These are phyloP conservation scores for Microglena sp. DNA, from an alignment of 139 green algal species.

Conservation along the genomic window DNA sequence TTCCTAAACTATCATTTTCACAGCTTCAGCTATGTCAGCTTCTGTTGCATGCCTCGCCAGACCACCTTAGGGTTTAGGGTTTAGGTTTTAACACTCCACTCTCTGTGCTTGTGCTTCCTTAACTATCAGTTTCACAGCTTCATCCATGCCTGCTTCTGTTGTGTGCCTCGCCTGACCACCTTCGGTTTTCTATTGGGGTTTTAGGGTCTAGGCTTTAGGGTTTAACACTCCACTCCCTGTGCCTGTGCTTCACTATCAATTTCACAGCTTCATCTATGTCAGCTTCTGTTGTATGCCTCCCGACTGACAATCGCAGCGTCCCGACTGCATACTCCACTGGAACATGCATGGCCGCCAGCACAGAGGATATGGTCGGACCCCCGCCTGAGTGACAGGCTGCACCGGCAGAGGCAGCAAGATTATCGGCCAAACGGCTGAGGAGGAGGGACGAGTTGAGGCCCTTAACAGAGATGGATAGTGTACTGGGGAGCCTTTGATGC, in stretches of 20 bases:
- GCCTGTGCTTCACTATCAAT: conserved; percentile 36
- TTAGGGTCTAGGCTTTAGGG: too few species aligned
- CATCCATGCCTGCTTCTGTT: too few species aligned
- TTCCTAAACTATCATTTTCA: conserved; percentile 30
- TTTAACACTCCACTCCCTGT: too few species aligned
- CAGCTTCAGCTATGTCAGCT: conserved; percentile 45
- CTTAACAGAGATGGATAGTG: conserved; percentile 59
- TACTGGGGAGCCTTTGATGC: conserved; percentile 69
- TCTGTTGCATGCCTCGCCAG: conserved; percentile 54
- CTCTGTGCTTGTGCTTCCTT: too few species aligned
- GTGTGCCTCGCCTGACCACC: too few species aligned
- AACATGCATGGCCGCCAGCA: conserved; percentile 24
- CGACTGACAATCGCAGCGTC: conserved; percentile 60
- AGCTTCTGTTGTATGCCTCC: conserved; percentile 48
- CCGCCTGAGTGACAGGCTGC: conserved; percentile 58
- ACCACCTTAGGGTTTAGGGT: too few species aligned
- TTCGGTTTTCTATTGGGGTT: too few species aligned
- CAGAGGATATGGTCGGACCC: conserved; percentile 20
- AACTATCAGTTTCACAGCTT: too few species aligned
- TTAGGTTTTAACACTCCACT: too few species aligned
- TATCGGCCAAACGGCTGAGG: conserved; percentile 30
- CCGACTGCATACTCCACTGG: conserved; percentile 43
- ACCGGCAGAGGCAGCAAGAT: conserved; percentile 57
- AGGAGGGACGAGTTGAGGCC: conserved; percentile 43
- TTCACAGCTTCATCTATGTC: conserved; percentile 44